Conservation (phyloP, 257 asterid genomes). For the Scutellaria galericulata region DNA sequence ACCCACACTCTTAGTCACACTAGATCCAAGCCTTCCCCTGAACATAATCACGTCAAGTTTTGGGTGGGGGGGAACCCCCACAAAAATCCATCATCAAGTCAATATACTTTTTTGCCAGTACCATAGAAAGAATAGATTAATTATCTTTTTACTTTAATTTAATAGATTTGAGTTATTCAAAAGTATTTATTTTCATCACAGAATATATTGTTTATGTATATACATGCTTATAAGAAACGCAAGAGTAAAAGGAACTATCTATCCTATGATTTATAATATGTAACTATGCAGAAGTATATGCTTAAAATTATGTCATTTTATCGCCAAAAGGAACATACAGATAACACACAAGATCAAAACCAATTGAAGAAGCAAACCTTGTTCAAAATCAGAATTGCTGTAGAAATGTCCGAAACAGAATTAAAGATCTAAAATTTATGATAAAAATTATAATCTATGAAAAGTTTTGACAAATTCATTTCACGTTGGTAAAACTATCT, state of each 20-base stretch:
- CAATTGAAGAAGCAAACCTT: not conserved
- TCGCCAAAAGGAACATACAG: not conserved
- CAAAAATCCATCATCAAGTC: not conserved
- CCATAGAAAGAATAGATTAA: not conserved
- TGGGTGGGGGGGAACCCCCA: not conserved
- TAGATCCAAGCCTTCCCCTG: conserved; percentile 61
- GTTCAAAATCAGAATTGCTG: not conserved
- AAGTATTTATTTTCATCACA: too few relatives aligned
- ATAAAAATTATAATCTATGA: not conserved
- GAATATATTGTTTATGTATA: too few relatives aligned
- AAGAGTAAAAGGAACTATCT: too few relatives aligned
- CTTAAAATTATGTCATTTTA: not conserved
- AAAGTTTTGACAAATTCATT: not conserved
- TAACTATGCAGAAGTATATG: not conserved
- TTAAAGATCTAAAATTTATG: not conserved
- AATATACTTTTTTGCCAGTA: too few relatives aligned
- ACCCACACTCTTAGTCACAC: conserved; percentile 75
- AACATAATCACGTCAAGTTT: conserved; percentile 12
- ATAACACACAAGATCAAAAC: not conserved
- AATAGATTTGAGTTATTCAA: too few relatives aligned
- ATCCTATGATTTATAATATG: not conserved
- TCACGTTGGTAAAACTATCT: not conserved
- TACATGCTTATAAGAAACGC: too few relatives aligned
- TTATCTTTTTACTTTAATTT: not conserved
- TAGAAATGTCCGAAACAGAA: not conserved